Evolutionary conservation across 352 stramenopile species (phyloP), one percentile per base, ranked within the genome.

Genomic region (Thraustotheca clavata): DNA sequence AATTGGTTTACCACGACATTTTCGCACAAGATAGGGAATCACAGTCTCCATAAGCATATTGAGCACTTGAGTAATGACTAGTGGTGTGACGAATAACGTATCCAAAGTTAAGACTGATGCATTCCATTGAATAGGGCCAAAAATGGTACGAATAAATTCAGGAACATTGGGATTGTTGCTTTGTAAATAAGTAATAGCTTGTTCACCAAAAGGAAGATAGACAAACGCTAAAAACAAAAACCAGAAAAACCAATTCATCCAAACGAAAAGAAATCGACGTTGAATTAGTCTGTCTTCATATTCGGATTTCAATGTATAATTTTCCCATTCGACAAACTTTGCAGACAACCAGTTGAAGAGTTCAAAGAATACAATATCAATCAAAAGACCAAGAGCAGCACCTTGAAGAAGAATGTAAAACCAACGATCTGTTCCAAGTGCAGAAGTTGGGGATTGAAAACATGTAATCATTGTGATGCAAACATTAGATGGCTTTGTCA

Each of bases 181-280:
- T 20, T 77, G 72, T 32, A 91, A 79, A 22, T 87, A 74, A 39
- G 68, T 57, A 26, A 93, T 46, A 34, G 94, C 89, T 20, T 69
- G 55, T 34, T 82, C 76, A 7, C 86, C 86, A 67, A 94, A 95
- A 26, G 86, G 86, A 59, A 95, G 38, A 69, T 95, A 95, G n/a
- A 95, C 80, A 59, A 95, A 95, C 26, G 86, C 87, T 20, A 95
- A 74, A 50, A 93, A 93, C 3, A 95, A 67, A 59, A 94, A 95
- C 86, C 86, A 95, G 60, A 93, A 94, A 70, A 95, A 95, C 86
- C 86, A 94, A 71, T 95, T 95, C 69, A 84, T 92, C 86, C 86
- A 95, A 34, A 93, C 84, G 50, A 95, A 95, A 8, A 95, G 81
- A 55, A 95, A 95, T 35, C 81, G 83, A 18, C 86, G 83, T 47